Evolutionary conservation across 805 yeast species (phyloP).

Genomic region (Wickerhamiella bombiphila): DNA sequence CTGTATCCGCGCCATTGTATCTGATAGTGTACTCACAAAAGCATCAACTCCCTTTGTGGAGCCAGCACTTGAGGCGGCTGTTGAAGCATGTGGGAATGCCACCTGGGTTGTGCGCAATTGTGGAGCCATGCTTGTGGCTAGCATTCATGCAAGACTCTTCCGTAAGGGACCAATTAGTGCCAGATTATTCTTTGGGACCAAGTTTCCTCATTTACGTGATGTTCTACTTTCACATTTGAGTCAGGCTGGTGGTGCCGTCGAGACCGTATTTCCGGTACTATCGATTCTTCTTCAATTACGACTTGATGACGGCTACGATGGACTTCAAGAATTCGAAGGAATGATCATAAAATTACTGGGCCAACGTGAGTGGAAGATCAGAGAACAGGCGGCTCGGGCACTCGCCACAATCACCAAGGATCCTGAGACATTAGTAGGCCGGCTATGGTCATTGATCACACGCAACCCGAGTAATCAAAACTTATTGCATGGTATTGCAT

Average conservation of each 20-base stretch:
- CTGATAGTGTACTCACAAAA: conserved; percentile 51
- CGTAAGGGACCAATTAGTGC: conserved; percentile 43
- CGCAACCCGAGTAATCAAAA: conserved; percentile 29
- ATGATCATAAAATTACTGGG: conserved; percentile 35
- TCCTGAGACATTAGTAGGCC: conserved; percentile 14
- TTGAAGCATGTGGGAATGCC: conserved; percentile 46
- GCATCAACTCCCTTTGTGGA: conserved; percentile 39
- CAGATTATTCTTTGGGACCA: conserved; percentile 48
- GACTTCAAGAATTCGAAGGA: conserved; percentile 37
- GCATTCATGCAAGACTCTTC: conserved; percentile 67
- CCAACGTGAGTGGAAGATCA: conserved; percentile 58
- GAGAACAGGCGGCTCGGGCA: conserved; percentile 75
- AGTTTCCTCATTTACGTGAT: conserved; percentile 38
- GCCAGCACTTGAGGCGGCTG: conserved; percentile 43
- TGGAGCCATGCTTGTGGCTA: conserved; percentile 82
- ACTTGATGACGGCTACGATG: conserved; percentile 40
- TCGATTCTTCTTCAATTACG: conserved; percentile 58
- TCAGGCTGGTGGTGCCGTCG: not conserved
- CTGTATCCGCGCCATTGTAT: conserved; percentile 59
- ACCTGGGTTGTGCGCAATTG: conserved; percentile 86
- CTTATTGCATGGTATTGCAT: conserved; percentile 39
- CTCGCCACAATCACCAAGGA: conserved; percentile 33
- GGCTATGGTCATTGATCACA: conserved; percentile 18
- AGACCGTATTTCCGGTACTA: conserved; percentile 55
- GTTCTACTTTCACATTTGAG: conserved; percentile 29